Conservation (phyloP, 306 rosid species). For the Cucurbita maxima region DNA sequence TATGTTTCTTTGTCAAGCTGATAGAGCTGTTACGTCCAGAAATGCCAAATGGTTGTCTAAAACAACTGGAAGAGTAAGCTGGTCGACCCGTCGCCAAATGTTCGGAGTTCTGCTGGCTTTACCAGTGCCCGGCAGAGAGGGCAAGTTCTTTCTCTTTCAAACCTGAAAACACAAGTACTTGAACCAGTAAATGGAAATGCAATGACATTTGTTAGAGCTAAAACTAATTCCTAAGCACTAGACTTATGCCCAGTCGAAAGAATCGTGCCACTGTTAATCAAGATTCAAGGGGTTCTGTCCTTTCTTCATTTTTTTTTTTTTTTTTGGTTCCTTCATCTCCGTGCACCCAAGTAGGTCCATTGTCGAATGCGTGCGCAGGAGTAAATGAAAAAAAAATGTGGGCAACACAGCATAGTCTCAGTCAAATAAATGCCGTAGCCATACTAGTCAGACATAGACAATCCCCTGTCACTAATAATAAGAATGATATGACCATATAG, state of each 20-base stretch:
- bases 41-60: constrained; percentile 4
- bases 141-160: constrained; percentile 89
- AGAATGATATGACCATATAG: not conserved
- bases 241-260: not conserved
- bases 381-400: not conserved
- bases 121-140: constrained; percentile 80
- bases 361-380: not conserved
- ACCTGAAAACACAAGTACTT: constrained; percentile 37
- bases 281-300: not conserved
- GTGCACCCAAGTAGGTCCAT: not conserved
- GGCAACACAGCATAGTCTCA: not conserved
- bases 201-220: not conserved
- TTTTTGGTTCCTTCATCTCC: not conserved
- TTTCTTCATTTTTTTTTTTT: not conserved
- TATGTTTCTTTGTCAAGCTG: not conserved
- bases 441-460: not conserved
- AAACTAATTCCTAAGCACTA: not conserved
- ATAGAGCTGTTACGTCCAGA: not conserved
- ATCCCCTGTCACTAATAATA: not conserved
- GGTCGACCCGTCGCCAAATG: constrained; percentile 88
- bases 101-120: constrained; percentile 50
- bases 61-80: constrained; percentile 62
- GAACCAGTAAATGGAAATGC: not conserved
- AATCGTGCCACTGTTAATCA: not conserved
- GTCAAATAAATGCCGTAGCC: not conserved